These are phyloP conservation scores for Fusarium avenaceum DNA, from an alignment of 2,329 filamentous ascomycete genomes.

Conservation along the genomic window DNA sequence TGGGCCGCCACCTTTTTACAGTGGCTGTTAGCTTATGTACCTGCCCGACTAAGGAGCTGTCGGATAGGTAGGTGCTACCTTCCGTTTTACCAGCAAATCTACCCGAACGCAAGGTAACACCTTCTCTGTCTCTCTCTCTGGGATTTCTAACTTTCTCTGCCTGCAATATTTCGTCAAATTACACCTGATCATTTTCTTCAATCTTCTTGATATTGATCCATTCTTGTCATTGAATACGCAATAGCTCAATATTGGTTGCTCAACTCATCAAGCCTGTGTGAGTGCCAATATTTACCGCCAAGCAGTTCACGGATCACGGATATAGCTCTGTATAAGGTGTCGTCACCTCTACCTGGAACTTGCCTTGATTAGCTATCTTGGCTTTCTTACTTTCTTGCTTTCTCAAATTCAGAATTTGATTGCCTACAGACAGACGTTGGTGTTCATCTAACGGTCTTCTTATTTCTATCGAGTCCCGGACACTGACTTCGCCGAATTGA, in stretches of 20 bases:
- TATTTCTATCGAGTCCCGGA: constrained; percentile 10
- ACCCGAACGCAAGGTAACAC: constrained; percentile 17
- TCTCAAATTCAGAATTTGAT: constrained; percentile 21
- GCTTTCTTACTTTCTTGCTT: constrained; percentile 27
- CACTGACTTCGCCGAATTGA: constrained; percentile 16
- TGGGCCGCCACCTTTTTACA: constrained; percentile 29
- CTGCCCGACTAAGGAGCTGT: constrained; percentile 22
- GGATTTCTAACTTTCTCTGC: not conserved
- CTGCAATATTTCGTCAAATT: not conserved
- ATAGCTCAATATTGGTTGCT: not conserved
- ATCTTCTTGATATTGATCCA: not conserved
- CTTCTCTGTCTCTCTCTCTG: not conserved
- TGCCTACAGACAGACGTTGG: constrained; percentile 2
- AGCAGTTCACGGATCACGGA: constrained; percentile 20
- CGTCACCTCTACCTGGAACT: constrained; percentile 28
- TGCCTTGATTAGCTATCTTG: constrained; percentile 36
- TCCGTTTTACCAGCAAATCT: constrained; percentile 14
- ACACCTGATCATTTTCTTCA: constrained; percentile 1
- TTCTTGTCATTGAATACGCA: not conserved
- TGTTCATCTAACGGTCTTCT: constrained; percentile 25
- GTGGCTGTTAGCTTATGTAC: constrained; percentile 34
- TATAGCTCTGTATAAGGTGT: constrained; percentile 20
- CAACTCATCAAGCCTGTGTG: not conserved
- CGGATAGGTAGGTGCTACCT: constrained; percentile 17
- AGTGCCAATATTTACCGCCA: constrained; percentile 22